A percentile compares a stretch with the other conserved stretches of the same genome.
phyloP scores from a whole-genome alignment of 78 protist genomes.

The Dictyostelium firmibasis region DNA sequence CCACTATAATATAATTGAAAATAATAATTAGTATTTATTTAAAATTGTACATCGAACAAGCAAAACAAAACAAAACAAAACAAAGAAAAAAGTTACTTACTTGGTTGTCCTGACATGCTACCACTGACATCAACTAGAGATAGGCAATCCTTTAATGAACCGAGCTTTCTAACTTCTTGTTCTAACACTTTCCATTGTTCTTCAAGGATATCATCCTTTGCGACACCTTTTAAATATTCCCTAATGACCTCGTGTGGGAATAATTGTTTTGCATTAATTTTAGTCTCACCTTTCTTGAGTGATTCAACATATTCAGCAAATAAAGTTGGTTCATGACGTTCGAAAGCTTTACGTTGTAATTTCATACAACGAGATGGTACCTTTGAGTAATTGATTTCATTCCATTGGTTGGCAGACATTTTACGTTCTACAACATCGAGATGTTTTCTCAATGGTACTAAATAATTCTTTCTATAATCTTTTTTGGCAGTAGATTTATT shows the following conservation, averaged over 20 bases:
- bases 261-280: constrained; percentile 58
- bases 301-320: constrained; percentile 13
- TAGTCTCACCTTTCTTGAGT: constrained; percentile 52
- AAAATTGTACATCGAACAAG: no score
- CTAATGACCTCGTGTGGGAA: constrained; percentile 71
- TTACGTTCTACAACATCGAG: constrained; percentile 23
- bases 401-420: constrained; percentile 39
- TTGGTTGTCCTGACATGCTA: constrained; percentile 55
- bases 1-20: no score
- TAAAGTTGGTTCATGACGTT: constrained; percentile 41
- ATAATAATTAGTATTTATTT: no score
- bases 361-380: constrained; percentile 80
- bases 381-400: constrained; percentile 15
- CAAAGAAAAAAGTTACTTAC: no score
- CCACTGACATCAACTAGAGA: constrained; percentile 71
- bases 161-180: constrained; percentile 41
- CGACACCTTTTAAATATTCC: neutral
- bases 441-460: constrained; percentile 60
- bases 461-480: constrained; percentile 60
- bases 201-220: constrained; percentile 39
- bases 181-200: constrained; percentile 73
- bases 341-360: constrained; percentile 24
- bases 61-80: no score
- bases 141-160: constrained; percentile 18
- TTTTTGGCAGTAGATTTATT: constrained; percentile 22